A percentile compares a stretch with the other conserved stretches of the same genome.
phyloP scores from a whole-genome alignment of 345 rosid genomes.

The Chamaenerion angustifolium region DNA sequence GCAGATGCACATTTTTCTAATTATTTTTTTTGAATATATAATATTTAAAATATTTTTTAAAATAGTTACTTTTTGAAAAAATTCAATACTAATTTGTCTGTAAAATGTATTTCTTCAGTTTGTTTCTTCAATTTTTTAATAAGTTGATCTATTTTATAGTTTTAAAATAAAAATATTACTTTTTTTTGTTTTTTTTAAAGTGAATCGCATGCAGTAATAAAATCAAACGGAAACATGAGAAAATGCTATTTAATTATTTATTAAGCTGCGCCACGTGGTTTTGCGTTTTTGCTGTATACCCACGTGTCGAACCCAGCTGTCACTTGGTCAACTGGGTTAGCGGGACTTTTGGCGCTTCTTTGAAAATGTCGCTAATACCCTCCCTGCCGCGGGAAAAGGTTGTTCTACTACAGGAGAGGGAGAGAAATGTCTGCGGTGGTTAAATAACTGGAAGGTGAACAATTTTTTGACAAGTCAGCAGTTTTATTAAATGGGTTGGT shows the following conservation, averaged over 20 bases:
- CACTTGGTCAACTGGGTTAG: neutral
- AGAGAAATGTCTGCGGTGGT: slow-evolving; percentile 11
- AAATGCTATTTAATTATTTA: slow-evolving; percentile 14
- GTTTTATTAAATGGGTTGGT: slow-evolving; percentile 8
- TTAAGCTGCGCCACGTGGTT: slow-evolving; percentile 42
- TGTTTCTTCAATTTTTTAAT: no score
- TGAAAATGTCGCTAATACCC: slow-evolving; percentile 11
- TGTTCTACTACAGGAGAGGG: slow-evolving; percentile 3
- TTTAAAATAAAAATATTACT: no score
- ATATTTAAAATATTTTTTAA: no score
- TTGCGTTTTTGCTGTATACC: slow-evolving; percentile 3
- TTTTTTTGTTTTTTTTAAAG: no score
- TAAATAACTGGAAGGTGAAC: slow-evolving; percentile 21
- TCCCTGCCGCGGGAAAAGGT: neutral
- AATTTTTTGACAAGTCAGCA: slow-evolving; percentile 13
- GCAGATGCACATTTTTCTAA: no score
- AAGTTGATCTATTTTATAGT: no score
- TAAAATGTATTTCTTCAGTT: no score
- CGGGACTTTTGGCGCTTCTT: neutral
- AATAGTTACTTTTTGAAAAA: no score
- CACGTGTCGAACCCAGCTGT: slow-evolving; percentile 28
- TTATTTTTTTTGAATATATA: no score
- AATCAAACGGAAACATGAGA: slow-evolving; percentile 3
- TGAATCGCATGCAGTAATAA: slow-evolving; percentile 14
- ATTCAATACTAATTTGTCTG: no score